Base-by-base conservation (phyloP, 768 basidiomycete genomes). In the Lactarius vividus region DNA sequence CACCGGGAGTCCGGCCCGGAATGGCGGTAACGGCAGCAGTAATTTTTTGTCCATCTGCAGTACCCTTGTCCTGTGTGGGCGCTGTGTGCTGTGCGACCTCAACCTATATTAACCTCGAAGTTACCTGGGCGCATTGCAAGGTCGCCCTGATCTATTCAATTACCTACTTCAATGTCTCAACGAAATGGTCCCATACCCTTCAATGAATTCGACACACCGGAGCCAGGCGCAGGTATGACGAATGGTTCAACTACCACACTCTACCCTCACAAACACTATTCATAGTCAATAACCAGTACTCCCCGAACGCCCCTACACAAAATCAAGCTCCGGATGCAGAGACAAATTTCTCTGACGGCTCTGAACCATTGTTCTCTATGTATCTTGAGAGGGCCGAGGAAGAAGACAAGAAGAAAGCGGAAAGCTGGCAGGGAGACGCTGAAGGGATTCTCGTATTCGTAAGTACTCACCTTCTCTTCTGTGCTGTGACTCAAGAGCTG, bases 361-460 rank as follows among this genome's bases (percentile, higher is more conserved):
- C 63, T 16, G 63, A 9, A 16, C n/a, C 57, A 0, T n/a, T 65
- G 1, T 57, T 59, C 40, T 65, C 59, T 1, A 65, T 65, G 53
- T 65, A 65, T 35, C 23, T 60, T 2, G 31, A 55, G 4, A 54
- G 31, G 33, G 31, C 53, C 18, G 52, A 4, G 10, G 58, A 59
- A 26, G 57, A 64, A 9, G 63, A 64, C 7, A 20, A 13, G 4
- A 44, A 33, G 18, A 64, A 28, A 57, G n/a, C 11, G 4, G 57
- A 64, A 3, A 53, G 49, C 11, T 64, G 63, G 63, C 28, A 64
- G 29, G 57, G 29, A 3, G 57, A 64, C 9, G 63, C 63, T 0
- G 63, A 64, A 15, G 63, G 63, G 0, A 59, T 65, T 4, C 58
- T 65, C 2, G 7, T 65, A 31, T 65, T 60, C 10, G 64, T 65